Evolutionary conservation across 2,329 filamentous ascomycete genomes (phyloP).

Genomic region (Ascochyta rabiei): DNA sequence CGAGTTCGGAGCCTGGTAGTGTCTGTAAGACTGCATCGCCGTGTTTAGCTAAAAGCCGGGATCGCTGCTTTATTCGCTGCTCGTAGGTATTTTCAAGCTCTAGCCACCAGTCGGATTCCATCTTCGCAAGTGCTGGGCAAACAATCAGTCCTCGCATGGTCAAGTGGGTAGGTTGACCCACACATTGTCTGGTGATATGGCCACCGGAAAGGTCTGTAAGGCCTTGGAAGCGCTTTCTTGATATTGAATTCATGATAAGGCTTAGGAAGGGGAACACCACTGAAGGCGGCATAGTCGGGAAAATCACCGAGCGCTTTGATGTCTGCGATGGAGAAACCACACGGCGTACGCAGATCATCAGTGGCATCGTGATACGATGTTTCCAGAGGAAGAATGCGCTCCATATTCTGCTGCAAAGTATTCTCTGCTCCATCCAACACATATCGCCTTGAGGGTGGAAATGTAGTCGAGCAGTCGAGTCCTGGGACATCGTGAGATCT

Average conservation of each 20-base stretch:
- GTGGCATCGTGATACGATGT: constrained; percentile 36
- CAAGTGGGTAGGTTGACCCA: constrained; percentile 53
- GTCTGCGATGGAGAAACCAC: constrained; percentile 73
- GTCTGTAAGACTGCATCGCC: constrained; percentile 68
- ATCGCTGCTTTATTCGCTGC: constrained; percentile 70
- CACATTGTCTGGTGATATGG: constrained; percentile 90
- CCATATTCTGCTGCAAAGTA: background rate
- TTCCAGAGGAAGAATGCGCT: constrained; percentile 32
- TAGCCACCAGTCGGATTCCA: constrained; percentile 88
- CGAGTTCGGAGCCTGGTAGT: constrained; percentile 77
- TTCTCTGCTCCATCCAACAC: constrained; percentile 21
- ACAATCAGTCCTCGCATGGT: background rate
- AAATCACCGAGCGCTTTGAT: constrained; percentile 75
- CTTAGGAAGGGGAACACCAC: constrained; percentile 73
- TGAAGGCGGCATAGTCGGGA: constrained; percentile 76
- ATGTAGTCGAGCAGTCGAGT: constrained; percentile 51
- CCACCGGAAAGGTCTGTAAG: constrained; percentile 84
- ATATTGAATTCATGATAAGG: constrained; percentile 71
- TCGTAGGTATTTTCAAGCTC: constrained; percentile 79
- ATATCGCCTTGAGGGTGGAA: constrained; percentile 60
- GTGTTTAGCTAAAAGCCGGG: constrained; percentile 67
- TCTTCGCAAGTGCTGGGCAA: constrained; percentile 70
- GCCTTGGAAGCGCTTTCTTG: constrained; percentile 69
- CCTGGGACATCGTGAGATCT: constrained; percentile 22
- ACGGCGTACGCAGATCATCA: constrained; percentile 61